phyloP scores from a whole-genome alignment of 257 asterid species.

The Euphrasia confusa region DNA sequence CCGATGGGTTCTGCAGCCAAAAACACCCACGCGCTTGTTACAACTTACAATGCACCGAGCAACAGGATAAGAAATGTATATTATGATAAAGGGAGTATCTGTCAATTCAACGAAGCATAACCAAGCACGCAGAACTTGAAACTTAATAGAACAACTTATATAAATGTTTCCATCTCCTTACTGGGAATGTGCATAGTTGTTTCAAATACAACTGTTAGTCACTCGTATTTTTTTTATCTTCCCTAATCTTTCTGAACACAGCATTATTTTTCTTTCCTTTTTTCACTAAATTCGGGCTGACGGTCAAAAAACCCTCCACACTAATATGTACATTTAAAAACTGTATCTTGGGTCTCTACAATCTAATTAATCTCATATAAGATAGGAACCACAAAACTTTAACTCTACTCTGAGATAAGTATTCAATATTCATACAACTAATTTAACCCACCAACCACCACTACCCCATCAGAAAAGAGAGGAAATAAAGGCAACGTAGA shows the following conservation, averaged over 20 bases:
- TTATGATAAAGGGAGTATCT: not conserved
- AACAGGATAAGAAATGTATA: not conserved
- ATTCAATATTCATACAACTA: not conserved
- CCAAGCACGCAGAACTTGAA: not conserved
- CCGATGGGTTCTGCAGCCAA: slow-evolving; percentile 44
- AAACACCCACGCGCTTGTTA: not conserved
- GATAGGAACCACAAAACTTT: not conserved
- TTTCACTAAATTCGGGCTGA: not conserved
- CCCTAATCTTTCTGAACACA: not conserved
- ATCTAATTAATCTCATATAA: not conserved
- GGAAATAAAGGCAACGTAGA: not conserved
- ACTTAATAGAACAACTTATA: not conserved
- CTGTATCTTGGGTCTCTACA: not conserved
- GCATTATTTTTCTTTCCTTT: not conserved
- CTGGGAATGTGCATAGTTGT: not conserved
- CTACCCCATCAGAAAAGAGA: too few species aligned
- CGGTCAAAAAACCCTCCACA: not conserved
- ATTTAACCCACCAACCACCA: not conserved
- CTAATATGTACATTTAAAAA: not conserved
- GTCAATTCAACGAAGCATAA: slow-evolving; percentile 1
- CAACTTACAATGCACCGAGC: slow-evolving; percentile 15
- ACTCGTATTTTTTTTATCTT: not conserved
- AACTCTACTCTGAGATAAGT: not conserved
- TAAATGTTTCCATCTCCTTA: too few species aligned
- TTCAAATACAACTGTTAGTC: not conserved